phyloP scores from a whole-genome alignment of 75 land plant genomes.

The Pinus tabuliformis region DNA sequence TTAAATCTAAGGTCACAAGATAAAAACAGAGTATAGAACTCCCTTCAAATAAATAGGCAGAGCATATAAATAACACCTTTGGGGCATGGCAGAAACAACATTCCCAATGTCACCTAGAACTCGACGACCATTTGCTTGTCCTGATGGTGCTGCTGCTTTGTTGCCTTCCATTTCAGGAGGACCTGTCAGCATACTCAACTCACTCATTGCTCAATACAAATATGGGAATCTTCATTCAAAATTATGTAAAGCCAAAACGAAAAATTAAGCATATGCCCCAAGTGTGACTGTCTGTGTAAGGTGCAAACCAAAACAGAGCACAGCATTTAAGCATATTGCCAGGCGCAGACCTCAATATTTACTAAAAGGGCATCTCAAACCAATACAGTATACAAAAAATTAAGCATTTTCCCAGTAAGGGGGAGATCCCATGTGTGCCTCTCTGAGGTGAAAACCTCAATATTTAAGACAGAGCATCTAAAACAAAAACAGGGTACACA shows the following conservation, averaged over 20 bases:
- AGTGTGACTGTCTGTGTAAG: not conserved
- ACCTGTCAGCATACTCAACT: not conserved
- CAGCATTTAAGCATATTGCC: too few species aligned
- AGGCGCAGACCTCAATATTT: too few species aligned
- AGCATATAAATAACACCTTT: not conserved
- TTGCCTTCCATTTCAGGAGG: slow-evolving; percentile 3
- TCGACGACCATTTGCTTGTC: not conserved
- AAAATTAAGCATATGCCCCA: not conserved
- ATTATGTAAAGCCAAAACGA: not conserved
- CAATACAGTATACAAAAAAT: too few species aligned
- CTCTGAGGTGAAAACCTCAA: too few species aligned
- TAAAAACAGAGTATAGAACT: not conserved
- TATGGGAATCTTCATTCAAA: not conserved
- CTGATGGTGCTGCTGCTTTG: not conserved
- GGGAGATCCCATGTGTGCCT: too few species aligned
- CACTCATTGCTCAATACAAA: not conserved
- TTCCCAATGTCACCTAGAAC: slow-evolving; percentile 3
- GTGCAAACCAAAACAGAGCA: not conserved
- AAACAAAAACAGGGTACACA: too few species aligned
- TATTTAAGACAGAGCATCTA: too few species aligned
- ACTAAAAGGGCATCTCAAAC: too few species aligned
- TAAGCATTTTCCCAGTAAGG: too few species aligned
- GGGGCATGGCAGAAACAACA: slow-evolving; percentile 1
- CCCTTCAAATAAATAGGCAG: not conserved
- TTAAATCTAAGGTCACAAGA: not conserved